Percentiles rank a stretch among this genome's conserved stretches.
Evolutionary conservation across 352 stramenopile genomes (phyloP).

Genomic region (Pythium plurisporium): DNA sequence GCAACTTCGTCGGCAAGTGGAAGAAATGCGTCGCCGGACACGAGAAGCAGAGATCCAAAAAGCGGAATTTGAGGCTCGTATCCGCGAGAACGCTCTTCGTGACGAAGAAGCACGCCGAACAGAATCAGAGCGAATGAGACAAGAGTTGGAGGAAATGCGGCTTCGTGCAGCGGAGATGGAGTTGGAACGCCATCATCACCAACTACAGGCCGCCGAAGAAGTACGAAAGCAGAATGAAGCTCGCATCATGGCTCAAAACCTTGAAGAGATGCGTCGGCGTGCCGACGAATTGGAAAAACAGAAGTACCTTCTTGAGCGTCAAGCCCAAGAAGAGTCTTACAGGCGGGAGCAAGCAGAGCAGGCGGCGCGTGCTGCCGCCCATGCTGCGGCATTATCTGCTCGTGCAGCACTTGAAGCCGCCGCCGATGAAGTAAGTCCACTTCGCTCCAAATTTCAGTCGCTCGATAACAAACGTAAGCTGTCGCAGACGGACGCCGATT

Average conservation of each 20-base stretch:
- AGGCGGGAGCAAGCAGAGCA: conserved; percentile 61
- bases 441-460: conserved; percentile 19
- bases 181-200: conserved; percentile 40
- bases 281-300: conserved; percentile 50
- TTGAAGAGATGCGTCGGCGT: conserved; percentile 37
- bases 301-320: conserved; percentile 39
- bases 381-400: conserved; percentile 61
- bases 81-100: conserved; percentile 29
- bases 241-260: conserved; percentile 9
- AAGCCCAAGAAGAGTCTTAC: conserved; percentile 42
- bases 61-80: conserved; percentile 30
- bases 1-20: conserved; percentile 48
- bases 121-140: conserved; percentile 38
- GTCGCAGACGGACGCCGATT: conserved; percentile 47
- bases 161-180: conserved; percentile 41
- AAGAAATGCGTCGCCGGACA: conserved; percentile 45
- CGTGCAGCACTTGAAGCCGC: conserved; percentile 65
- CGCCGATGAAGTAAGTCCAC: conserved; percentile 33
- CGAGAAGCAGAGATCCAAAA: conserved; percentile 42
- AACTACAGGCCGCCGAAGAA: conserved; percentile 45
- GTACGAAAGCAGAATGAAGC: conserved; percentile 25
- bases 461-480: conserved; percentile 29
- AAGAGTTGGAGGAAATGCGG: conserved; percentile 56
- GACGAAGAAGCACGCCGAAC: conserved; percentile 37
- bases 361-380: conserved; percentile 52